phyloP scores from a whole-genome alignment of 2,329 filamentous ascomycete species.

The Dothideomycetidae sp. region DNA sequence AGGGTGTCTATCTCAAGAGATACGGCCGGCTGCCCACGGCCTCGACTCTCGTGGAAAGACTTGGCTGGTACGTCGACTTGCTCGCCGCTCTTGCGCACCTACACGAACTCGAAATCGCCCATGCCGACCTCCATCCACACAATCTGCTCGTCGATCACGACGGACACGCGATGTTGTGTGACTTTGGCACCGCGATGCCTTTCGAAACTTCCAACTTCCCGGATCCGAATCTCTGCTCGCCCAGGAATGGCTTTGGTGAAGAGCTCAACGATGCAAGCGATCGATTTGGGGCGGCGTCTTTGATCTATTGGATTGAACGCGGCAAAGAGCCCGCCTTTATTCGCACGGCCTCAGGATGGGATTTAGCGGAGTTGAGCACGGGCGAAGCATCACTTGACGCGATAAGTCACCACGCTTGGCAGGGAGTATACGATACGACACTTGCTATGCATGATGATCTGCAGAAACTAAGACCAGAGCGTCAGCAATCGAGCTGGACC shows the following conservation, averaged over 20 bases:
- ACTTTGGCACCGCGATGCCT: neutral
- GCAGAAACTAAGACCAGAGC: neutral
- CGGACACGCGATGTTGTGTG: neutral
- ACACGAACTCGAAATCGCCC: conserved; percentile 92
- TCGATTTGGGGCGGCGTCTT: neutral
- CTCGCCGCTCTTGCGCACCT: conserved; percentile 30
- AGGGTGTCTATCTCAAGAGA: neutral
- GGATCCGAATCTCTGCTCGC: neutral
- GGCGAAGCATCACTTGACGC: neutral
- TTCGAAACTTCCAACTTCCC: neutral
- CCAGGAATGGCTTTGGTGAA: neutral
- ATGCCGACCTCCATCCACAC: conserved; percentile 63
- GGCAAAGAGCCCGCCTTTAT: neutral
- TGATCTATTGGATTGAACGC: neutral
- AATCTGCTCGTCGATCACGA: conserved; percentile 45
- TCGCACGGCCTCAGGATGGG: neutral
- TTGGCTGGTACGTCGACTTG: neutral
- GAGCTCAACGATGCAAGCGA: neutral
- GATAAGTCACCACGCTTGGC: neutral
- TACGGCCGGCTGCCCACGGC: neutral
- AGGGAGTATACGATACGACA: neutral
- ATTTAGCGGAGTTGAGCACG: neutral
- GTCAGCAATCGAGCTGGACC: too few species aligned
- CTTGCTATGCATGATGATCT: neutral
- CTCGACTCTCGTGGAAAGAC: neutral